Evolutionary conservation across 495 filamentous ascomycete species (phyloP), one percentile per base, ranked within the genome.

Genomic region (Penicillium maclennaniae): DNA sequence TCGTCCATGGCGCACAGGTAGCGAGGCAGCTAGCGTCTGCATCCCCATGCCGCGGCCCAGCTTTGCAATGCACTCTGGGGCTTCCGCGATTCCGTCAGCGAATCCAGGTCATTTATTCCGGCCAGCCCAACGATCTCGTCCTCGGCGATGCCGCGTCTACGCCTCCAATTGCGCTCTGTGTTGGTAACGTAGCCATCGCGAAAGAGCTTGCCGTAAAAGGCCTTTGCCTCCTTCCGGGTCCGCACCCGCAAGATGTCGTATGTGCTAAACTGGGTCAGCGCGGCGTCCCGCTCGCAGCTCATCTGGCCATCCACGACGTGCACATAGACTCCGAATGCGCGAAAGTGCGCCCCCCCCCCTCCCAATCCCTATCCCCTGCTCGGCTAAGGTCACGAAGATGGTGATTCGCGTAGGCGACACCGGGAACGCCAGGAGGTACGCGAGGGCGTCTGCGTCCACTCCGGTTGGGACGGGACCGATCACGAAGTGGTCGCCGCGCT

Each of bases 21-120:
- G 7, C 27, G 1, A 31, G 27, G 10, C 27, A 31, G 27, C 27
- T 31, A 12, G 27, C 27, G 6, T 12, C 27, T 2, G 9, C 27
- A 7, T 2, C 10, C 10, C 27, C 7, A 12, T 31, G 27, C 27
- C 27, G 7, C 27, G 2, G 27, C 10, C 27, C 27, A 31, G 79
- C 51, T 83, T 78, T 19, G 81, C 78, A 61, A 79, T 83, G 50
- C 76, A 81, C 59, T 85, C 82, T 12, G 27, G 27, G 15, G 83
- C 77, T 50, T 86, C 82, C 8, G 72, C 81, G 39, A 88, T 65
- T 59, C 85, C 83, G 36, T 81, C 2, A 7, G 27, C 4, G 10
- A 31, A 74, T 58, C 41, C 6, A 44, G 47, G 12, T 28, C 19
- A 45, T 59, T 55, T 20, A 65, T 57, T 17, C 49, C 52, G 26